These are phyloP conservation scores for Zasmidium angulare DNA, from an alignment of 2,329 filamentous ascomycete species.

Conservation along the genomic window DNA sequence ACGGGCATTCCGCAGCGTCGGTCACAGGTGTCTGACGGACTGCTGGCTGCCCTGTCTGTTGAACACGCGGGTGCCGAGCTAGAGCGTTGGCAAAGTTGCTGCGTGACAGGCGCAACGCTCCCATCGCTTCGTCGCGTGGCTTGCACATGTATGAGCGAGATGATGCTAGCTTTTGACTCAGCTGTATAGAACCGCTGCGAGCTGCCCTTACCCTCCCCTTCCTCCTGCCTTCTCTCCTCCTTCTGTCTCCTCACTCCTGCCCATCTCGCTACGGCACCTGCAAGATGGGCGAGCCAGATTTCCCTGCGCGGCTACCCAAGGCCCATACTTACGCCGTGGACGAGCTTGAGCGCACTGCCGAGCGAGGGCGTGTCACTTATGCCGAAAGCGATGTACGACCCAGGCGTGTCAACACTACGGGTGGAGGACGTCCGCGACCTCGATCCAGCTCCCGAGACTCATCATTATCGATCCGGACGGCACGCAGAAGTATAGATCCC, in stretches of 20 bases:
- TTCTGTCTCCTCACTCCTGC: background rate
- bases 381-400: conserved; percentile 14
- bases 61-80: background rate
- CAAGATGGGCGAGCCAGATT: conserved; percentile 9
- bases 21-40: too few relatives aligned
- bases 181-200: too few relatives aligned
- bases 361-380: conserved; percentile 24
- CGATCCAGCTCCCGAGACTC: conserved; percentile 30
- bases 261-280: background rate
- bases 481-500: conserved; percentile 42
- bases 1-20: background rate
- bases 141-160: conserved; percentile 6
- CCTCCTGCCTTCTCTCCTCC: background rate
- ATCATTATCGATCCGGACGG: conserved; percentile 38
- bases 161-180: background rate
- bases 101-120: background rate
- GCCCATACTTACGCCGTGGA: conserved; percentile 10
- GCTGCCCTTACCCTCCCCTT: background rate
- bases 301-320: conserved; percentile 6
- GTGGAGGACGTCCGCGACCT: conserved; percentile 2
- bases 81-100: background rate
- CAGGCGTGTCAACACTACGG: conserved; percentile 13
- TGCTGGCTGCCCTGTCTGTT: background rate
- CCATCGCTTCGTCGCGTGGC: conserved; percentile 1
- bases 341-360: conserved; percentile 15